Base-by-base conservation (phyloP, 768 basidiomycete species). In the Suillus tomentosus region DNA sequence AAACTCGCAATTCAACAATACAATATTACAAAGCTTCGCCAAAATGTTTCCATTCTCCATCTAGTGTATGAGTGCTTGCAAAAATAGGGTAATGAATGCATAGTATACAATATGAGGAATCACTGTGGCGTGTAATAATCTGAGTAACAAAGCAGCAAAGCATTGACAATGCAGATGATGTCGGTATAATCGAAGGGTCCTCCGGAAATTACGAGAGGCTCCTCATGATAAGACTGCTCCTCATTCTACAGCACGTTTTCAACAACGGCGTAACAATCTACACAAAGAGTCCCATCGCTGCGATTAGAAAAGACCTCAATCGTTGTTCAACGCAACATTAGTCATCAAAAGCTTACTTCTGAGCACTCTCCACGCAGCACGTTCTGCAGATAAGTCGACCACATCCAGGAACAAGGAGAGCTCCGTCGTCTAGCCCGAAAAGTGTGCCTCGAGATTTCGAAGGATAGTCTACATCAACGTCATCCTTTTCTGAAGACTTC, bases 291-390 rank as follows among this genome's bases (percentile, higher is more conserved):
- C 37, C 75, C 74, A 50, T 76, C 73, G 40, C 74, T 74, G 47
- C 37, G 53, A 19, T 34, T 36, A 22, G 34, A 8, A 24, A 51
- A 47, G 22, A 11, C 2, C 54, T 48, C 24, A 36, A 65, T 39
- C 53, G 57, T 62, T 14, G 9, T 8, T 34, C 43, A 17, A 5
- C 5, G 5, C 34, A 55, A 58, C 5, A 27, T 34, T 15, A 47
- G 34, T 8, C 11, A 70, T 58, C 40, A 17, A 43, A 42, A 47
- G 65, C 79, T 68, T 61, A 80, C 78, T 77, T 76, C 58, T 65
- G 63, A 3, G 73, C 68, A 59, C 73, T 78, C 67, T 79, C 78
- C 42, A 78, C 62, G 31, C 76, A 78, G 43, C 78, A 79, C 39
- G 69, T 68, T 19, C 73, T 69, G 60, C 78, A 79, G 34, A 79